phyloP scores from a whole-genome alignment of 2,329 filamentous ascomycete genomes.

The Chlorencoelia australis region DNA sequence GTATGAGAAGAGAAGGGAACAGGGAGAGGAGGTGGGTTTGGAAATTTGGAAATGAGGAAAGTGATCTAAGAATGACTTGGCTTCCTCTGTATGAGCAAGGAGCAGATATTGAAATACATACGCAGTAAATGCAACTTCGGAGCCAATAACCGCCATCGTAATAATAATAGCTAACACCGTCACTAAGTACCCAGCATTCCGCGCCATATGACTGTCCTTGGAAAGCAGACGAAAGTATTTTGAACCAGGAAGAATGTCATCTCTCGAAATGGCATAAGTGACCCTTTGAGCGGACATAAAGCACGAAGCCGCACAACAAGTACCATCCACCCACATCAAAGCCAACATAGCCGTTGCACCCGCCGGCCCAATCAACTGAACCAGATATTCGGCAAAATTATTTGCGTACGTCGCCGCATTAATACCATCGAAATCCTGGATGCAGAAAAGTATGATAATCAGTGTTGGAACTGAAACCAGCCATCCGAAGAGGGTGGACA shows the following conservation, averaged over 20 bases:
- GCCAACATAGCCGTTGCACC: conserved; percentile 29
- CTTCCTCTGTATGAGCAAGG: no score
- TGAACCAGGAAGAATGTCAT: conserved; percentile 31
- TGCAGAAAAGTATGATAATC: conserved; percentile 32
- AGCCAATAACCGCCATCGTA: conserved; percentile 30
- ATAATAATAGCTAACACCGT: conserved; percentile 26
- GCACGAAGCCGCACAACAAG: conserved; percentile 29
- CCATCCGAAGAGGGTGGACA: conserved; percentile 29
- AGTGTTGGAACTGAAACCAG: conserved; percentile 30
- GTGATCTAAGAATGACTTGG: no score
- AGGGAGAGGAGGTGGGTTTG: no score
- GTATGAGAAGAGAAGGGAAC: no score
- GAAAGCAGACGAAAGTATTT: conserved; percentile 28
- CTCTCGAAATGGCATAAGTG: conserved; percentile 32
- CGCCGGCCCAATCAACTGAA: conserved; percentile 28
- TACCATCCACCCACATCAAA: conserved; percentile 31
- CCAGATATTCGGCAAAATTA: conserved; percentile 32
- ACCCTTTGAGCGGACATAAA: conserved; percentile 32
- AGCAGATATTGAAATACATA: no score
- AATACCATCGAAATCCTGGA: conserved; percentile 32
- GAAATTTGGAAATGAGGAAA: no score
- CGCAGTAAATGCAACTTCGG: conserved; percentile 29
- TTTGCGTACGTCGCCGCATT: conserved; percentile 28
- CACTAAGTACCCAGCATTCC: conserved; percentile 29
- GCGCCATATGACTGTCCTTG: conserved; percentile 26